These are phyloP conservation scores for Carex pumila DNA, from an alignment of 176 grass and related monocot genomes.

Conservation along the genomic window DNA sequence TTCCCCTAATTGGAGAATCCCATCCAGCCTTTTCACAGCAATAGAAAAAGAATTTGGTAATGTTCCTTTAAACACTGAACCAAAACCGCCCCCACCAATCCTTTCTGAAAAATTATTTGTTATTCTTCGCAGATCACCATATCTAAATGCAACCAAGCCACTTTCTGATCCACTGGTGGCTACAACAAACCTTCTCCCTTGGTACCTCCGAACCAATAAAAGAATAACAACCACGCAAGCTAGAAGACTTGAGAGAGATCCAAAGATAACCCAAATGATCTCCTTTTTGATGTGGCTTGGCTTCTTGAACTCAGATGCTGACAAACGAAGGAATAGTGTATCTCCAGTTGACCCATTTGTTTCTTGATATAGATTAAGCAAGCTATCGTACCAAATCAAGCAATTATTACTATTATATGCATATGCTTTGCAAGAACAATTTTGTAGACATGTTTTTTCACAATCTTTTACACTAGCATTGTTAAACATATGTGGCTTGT, in stretches of 20 bases:
- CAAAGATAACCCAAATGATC: not conserved
- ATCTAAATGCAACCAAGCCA: conserved; percentile 23
- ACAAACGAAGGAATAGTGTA: conserved; percentile 30
- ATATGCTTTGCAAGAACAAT: conserved; percentile 39
- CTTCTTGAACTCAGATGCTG: conserved; percentile 25
- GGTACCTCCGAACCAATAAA: not conserved
- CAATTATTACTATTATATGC: conserved; percentile 19
- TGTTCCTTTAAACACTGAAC: conserved; percentile 35
- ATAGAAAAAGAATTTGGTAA: not conserved
- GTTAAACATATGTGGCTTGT: not conserved
- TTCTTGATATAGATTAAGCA: conserved; percentile 22
- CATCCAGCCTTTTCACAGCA: conserved; percentile 44
- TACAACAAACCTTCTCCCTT: not conserved
- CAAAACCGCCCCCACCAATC: conserved; percentile 40
- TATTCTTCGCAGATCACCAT: conserved; percentile 23
- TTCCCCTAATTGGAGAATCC: conserved; percentile 16
- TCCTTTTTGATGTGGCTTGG: not conserved
- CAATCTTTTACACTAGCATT: conserved; percentile 19
- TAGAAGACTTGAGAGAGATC: not conserved
- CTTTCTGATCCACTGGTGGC: not conserved
- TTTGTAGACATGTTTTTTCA: conserved; percentile 24
- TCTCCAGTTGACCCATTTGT: not conserved
- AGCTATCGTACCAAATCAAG: conserved; percentile 29
- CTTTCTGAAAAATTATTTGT: conserved; percentile 51
- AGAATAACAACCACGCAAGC: not conserved